A percentile compares a stretch with the other conserved stretches of the same genome.
phyloP scores from a whole-genome alignment of 1,284 basidiomycete species.

The Erythrobasidium hasegawianum region DNA sequence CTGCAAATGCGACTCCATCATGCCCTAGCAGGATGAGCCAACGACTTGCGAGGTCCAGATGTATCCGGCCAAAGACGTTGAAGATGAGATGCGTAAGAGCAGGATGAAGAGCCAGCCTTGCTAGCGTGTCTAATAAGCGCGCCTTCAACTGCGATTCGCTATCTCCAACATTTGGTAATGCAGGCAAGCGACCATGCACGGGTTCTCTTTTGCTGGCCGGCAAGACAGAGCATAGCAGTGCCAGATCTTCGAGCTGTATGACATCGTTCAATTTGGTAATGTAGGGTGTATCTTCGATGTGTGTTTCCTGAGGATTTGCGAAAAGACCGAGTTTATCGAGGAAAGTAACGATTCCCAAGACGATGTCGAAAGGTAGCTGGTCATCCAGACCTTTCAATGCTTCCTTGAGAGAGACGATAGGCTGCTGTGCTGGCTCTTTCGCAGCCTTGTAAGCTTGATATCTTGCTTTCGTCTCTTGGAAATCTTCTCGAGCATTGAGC shows the following conservation, averaged over 20 bases:
- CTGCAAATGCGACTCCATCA: conserved; percentile 25
- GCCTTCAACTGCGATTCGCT: conserved; percentile 10
- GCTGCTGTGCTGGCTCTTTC: neutral
- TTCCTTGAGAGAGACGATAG: conserved; percentile 3
- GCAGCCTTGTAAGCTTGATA: neutral
- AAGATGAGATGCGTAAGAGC: conserved; percentile 43
- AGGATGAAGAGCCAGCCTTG: conserved; percentile 44
- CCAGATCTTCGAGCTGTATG: conserved; percentile 10
- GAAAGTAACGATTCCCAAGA: conserved; percentile 15
- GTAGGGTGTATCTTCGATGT: neutral
- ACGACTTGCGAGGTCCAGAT: conserved; percentile 45
- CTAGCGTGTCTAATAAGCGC: conserved; percentile 42
- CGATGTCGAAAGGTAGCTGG: conserved; percentile 25
- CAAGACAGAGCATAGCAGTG: conserved; percentile 20
- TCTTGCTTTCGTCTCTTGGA: conserved; percentile 12
- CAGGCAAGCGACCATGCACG: conserved; percentile 14
- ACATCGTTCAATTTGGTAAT: neutral
- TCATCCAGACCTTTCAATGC: conserved; percentile 11
- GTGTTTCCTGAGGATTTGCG: neutral
- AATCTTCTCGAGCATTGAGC: conserved; percentile 23
- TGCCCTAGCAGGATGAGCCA: conserved; percentile 41
- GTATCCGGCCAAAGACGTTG: conserved; percentile 45
- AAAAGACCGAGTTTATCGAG: conserved; percentile 18
- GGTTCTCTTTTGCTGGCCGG: conserved; percentile 5
- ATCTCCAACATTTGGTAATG: neutral